A percentile compares a stretch with the other conserved stretches of the same genome.
phyloP scores from a whole-genome alignment of 371 early-diverging fungal species.

The Antonospora locustae region DNA sequence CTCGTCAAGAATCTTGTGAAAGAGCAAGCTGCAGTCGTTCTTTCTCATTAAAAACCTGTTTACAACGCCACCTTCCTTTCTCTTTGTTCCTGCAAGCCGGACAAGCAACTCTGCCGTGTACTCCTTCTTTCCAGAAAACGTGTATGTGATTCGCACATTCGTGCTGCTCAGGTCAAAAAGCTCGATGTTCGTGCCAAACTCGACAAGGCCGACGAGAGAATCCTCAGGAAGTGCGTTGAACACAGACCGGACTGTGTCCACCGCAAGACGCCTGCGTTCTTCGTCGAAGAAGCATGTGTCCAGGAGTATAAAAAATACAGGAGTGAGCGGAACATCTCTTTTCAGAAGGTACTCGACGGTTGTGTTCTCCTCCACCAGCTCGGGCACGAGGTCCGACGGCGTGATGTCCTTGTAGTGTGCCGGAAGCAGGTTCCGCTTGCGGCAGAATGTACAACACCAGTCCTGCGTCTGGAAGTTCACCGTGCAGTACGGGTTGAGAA shows the following conservation, averaged over 20 bases:
- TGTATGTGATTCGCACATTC: conserved; percentile 74
- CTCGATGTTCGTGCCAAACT: conserved; percentile 87
- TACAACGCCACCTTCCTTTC: neutral
- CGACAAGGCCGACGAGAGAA: conserved; percentile 82
- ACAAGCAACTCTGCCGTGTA: conserved; percentile 73
- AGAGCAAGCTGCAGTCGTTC: conserved; percentile 68
- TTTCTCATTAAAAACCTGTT: conserved; percentile 58
- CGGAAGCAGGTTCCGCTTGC: conserved; percentile 84
- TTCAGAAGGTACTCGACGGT: conserved; percentile 84
- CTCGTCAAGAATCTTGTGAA: conserved; percentile 78
- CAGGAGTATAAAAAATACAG: conserved; percentile 86
- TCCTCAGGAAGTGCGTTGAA: conserved; percentile 75
- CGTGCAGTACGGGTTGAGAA: conserved; percentile 90
- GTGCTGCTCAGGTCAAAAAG: conserved; percentile 27
- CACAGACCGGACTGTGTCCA: conserved; percentile 72
- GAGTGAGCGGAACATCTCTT: conserved; percentile 65
- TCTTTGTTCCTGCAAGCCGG: no score
- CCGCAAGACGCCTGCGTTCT: conserved; percentile 79
- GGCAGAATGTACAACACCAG: conserved; percentile 97
- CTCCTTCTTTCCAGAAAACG: conserved; percentile 89
- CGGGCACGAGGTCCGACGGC: conserved; percentile 79
- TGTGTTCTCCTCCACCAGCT: conserved; percentile 72
- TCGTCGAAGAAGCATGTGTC: conserved; percentile 78
- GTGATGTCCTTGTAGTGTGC: conserved; percentile 92
- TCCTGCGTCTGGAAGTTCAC: conserved; percentile 76